Evolutionary conservation across 768 basidiomycete species (phyloP).

Genomic region (Exidia glandulosa): DNA sequence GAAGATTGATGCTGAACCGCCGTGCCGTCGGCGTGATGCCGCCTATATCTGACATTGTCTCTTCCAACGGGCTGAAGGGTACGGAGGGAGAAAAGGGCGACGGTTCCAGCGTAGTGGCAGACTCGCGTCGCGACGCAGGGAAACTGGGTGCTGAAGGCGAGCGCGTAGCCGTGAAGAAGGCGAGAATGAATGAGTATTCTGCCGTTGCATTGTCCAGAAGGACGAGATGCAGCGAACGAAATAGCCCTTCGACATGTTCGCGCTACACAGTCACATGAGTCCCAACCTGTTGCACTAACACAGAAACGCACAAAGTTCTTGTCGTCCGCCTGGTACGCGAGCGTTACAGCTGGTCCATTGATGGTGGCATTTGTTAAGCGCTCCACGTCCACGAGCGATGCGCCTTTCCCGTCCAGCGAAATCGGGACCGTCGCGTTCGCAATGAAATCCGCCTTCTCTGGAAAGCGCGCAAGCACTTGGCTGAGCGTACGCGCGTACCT

Average conservation of each 20-base stretch:
- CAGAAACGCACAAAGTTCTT: constrained; percentile 64
- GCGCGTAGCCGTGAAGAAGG: constrained; percentile 56
- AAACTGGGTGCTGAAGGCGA: constrained; percentile 20
- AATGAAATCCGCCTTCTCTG: constrained; percentile 62
- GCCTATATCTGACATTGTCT: constrained; percentile 36
- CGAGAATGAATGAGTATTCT: constrained; percentile 78
- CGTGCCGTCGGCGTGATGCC: constrained; percentile 12
- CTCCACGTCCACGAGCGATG: constrained; percentile 31
- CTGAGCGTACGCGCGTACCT: constrained; percentile 77
- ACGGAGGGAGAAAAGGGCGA: neutral
- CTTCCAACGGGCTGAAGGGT: neutral
- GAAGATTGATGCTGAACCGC: neutral
- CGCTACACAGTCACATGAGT: constrained; percentile 34
- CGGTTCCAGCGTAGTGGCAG: neutral
- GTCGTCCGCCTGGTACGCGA: constrained; percentile 85
- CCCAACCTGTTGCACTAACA: constrained; percentile 5
- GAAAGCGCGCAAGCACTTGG: constrained; percentile 52
- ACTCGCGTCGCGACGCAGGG: constrained; percentile 28
- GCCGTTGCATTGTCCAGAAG: constrained; percentile 91
- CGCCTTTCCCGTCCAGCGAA: constrained; percentile 27
- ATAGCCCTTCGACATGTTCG: constrained; percentile 72
- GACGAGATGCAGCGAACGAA: constrained; percentile 78
- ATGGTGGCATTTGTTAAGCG: constrained; percentile 60
- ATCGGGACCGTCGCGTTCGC: constrained; percentile 20
- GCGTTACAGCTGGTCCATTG: constrained; percentile 68